Evolutionary conservation across 306 rosid species (phyloP), one percentile per base, ranked within the genome.

Genomic region (Lathyrus sativus): DNA sequence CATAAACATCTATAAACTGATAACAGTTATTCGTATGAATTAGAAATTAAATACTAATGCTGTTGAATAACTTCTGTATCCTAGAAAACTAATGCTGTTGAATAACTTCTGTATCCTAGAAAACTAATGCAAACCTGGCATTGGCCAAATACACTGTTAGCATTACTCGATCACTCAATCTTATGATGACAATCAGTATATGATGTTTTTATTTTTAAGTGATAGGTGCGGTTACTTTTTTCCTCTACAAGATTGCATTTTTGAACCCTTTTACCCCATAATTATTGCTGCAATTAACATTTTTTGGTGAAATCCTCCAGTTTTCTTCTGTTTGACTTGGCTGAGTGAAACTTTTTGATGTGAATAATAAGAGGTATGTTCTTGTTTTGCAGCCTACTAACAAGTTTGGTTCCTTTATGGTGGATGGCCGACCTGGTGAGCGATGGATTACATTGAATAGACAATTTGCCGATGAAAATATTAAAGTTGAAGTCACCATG

Each of bases 401-500:
- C 50, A 78, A 78, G 72, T 90, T 83, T 48, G 78, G 74, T 57
- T 79, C 91, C 26, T 93, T 86, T 75, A 48, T 71, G 38, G 68
- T 93, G 74, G 84, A 90, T 72, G 85, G 81, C 7, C 85, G 84
- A 46, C 82, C 89, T 11, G 93, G 95, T 11, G 91, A 93, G 74
- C 84, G 85, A 62, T 93, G 96, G 96, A 81, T 93, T 78, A 76
- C 78, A 41, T 68, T 93, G 84, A 76, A 72, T 62, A 82, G 87
- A 70, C 80, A 82, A 74, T 81, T 67, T 65, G 86, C 76, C 7
- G 80, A 70, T 7, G 97, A 93, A 81, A 80, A 85, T 37, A 81
- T 93, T 18, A 85, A 82, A 80, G 74, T 90, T 43, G 98, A 93
- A 84, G 96, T 48, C 69, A 86, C 96, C 76, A 80, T 87, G 92